A percentile compares a stretch with the other conserved stretches of the same genome.
phyloP scores from a whole-genome alignment of 2,329 filamentous ascomycete species.

The Myriosclerotinia curreyana region DNA sequence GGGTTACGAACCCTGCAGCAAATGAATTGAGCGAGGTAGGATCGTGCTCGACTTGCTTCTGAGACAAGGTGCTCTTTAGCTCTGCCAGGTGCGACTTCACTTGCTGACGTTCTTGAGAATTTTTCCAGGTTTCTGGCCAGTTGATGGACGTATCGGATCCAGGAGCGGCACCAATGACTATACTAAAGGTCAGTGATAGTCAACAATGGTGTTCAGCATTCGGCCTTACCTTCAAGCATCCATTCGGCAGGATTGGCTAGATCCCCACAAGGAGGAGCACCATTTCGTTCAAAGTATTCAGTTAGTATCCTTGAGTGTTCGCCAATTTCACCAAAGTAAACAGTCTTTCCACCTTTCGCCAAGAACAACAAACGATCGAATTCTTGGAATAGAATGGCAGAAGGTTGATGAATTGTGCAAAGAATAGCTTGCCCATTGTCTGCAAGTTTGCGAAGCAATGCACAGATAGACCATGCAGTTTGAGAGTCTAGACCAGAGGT shows the following conservation, averaged over 20 bases:
- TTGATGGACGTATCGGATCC: conserved; percentile 60
- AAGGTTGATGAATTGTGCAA: conserved; percentile 98
- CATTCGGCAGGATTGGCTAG: conserved; percentile 79
- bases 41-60: conserved; percentile 32
- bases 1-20: conserved; percentile 58
- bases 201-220: neutral
- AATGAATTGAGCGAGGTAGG: conserved; percentile 50
- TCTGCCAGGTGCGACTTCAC: conserved; percentile 49
- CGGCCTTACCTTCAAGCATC: conserved; percentile 56
- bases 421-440: conserved; percentile 88
- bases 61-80: conserved; percentile 47
- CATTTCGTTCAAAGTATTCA: conserved; percentile 73
- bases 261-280: conserved; percentile 60
- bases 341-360: conserved; percentile 69
- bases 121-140: conserved; percentile 60
- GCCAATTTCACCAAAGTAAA: conserved; percentile 81
- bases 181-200: conserved; percentile 23
- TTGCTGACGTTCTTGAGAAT: conserved; percentile 47
- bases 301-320: conserved; percentile 65
- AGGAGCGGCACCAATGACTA: conserved; percentile 57
- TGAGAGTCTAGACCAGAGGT: conserved; percentile 92
- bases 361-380: conserved; percentile 81
- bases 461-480: conserved; percentile 88
- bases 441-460: conserved; percentile 84
- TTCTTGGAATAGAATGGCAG: conserved; percentile 88